Evolutionary conservation across 495 filamentous ascomycete genomes (phyloP).

Genomic region (Apodospora peruviana): DNA sequence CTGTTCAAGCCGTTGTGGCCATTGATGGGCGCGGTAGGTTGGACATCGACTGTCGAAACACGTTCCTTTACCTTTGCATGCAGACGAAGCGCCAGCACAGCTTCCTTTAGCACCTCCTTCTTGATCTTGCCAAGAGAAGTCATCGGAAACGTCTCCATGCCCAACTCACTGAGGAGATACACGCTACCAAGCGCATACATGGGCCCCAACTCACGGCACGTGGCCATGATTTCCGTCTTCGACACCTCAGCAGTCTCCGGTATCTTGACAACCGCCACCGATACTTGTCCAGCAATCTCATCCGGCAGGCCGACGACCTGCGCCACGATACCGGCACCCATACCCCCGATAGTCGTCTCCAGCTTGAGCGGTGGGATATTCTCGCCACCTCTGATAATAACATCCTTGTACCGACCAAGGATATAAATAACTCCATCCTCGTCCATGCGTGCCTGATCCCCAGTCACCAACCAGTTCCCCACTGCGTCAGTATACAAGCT

Average conservation of each 20-base stretch:
- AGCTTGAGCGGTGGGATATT: conserved; percentile 39
- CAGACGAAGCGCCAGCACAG: conserved; percentile 9
- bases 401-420: conserved; percentile 43
- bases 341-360: conserved; percentile 25
- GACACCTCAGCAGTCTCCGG: not conserved
- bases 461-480: conserved; percentile 34
- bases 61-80: not conserved
- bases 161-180: conserved; percentile 27
- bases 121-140: conserved; percentile 37
- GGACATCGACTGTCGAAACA: not conserved
- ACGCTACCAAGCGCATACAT: conserved; percentile 29
- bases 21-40: not conserved
- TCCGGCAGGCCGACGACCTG: conserved; percentile 35
- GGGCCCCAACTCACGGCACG: conserved; percentile 23
- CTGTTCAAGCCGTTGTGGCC: not conserved
- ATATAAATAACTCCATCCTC: conserved; percentile 30
- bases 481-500: conserved; percentile 33
- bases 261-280: conserved; percentile 31
- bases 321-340: conserved; percentile 14
- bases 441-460: conserved; percentile 41
- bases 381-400: conserved; percentile 46
- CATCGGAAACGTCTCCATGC: conserved; percentile 25
- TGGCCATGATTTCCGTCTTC: conserved; percentile 17
- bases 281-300: conserved; percentile 34
- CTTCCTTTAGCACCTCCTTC: conserved; percentile 21